Base-by-base conservation (phyloP, 1,284 basidiomycete species). In the Peniophora sp. region DNA sequence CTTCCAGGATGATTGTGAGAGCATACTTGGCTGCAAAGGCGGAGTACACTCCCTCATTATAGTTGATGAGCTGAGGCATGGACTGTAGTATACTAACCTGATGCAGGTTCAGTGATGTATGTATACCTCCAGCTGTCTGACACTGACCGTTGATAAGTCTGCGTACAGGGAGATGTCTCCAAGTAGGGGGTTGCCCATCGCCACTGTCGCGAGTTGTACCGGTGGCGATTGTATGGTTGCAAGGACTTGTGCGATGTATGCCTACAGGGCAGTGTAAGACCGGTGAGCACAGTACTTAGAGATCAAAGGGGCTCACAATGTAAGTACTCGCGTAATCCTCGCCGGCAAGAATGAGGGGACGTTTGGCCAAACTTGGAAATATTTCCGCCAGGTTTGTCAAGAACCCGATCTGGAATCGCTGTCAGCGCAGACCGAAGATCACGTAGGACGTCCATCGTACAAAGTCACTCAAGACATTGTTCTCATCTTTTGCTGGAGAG, bases 201-300 rank as follows among this genome's bases (percentile, higher is more conserved):
- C 79, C 49, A 87, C 78, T 59, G 79, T 83, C 0, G 72, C 69
- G 23, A 88, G 69, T 3, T 75, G 78, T n/a, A 86, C 81, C 1
- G 85, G 85, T n/a, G 84, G 83, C 37, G 78, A 73, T 1, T 69
- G 55, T 62, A 77, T 70, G 37, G 69, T 70, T 55, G 87, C 85
- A 58, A 85, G 83, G 10, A 81, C 68, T 64, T 87, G 83, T 54
- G 80, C 69, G 59, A 86, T 88, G 58, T 84, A 85, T n/a, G 85
- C 81, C 83, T 85, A 51, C 8, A 27, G 42, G 54, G 47, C 43
- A 45, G 53, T 1, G 2, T 27, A 39, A 50, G 34, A 41, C 11
- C 37, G 8, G 35, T 47, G 20, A 50, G 36, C 35, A 52, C 43
- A 11, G 10, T 35, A 47, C n/a, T 42, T 24, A 20, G 22, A 32